Conservation (phyloP, 768 basidiomycete genomes). For the Kwoniella dendrophila region DNA sequence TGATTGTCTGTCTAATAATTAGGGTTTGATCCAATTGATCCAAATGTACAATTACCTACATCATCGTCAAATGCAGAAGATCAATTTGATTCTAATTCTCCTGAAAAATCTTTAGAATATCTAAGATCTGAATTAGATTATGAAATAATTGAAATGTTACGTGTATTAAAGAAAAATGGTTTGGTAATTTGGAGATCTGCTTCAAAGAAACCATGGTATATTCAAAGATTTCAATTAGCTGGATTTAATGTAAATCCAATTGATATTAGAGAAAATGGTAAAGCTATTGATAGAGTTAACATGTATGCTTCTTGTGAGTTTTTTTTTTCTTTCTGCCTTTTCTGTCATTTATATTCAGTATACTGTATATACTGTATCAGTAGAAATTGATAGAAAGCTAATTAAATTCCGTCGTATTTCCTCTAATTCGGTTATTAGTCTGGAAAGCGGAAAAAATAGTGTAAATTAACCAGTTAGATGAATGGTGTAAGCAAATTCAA, state of each 20-base stretch:
- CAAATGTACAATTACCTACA: conserved; percentile 41
- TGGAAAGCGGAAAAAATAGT: conserved; percentile 47
- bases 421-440: conserved; percentile 19
- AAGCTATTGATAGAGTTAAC: conserved; percentile 69
- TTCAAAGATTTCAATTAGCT: conserved; percentile 61
- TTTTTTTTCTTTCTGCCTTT: background rate
- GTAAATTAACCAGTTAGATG: background rate
- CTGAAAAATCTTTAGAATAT: conserved; percentile 54
- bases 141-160: conserved; percentile 64
- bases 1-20: conserved; percentile 1
- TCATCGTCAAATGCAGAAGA: conserved; percentile 52
- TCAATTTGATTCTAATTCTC: conserved; percentile 59
- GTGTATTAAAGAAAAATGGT: conserved; percentile 66
- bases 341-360: background rate
- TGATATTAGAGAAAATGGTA: conserved; percentile 61
- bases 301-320: conserved; percentile 61
- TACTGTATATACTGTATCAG: background rate
- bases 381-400: background rate
- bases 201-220: conserved; percentile 69
- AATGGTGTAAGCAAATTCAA: no score
- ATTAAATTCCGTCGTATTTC: no score
- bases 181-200: conserved; percentile 70
- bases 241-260: conserved; percentile 62
- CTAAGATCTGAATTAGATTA: conserved; percentile 61
- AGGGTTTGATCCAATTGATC: conserved; percentile 55